Evolutionary conservation across 2,329 filamentous ascomycete genomes (phyloP), one percentile per base, ranked within the genome.

Genomic region (Atkinsonella texensis): DNA sequence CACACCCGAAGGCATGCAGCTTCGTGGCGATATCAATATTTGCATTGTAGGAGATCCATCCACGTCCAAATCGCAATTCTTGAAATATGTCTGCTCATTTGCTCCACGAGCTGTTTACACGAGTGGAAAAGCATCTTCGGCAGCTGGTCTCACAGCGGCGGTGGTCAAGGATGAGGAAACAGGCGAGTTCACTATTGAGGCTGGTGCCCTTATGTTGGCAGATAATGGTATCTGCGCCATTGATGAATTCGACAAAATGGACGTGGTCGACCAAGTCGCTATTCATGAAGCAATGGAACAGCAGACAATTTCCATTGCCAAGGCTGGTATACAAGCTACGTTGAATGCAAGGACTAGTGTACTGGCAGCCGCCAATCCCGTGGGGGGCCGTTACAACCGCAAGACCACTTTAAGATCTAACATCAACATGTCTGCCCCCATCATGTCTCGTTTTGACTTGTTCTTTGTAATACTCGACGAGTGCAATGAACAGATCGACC

Each of bases 241-340:
- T 65, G 93, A 98, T 65, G 93, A 98, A 66, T 98, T 98, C 61
- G 93, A 98, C 80, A 98, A 98, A 74, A 98, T 98, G 93, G 93
- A 98, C 62, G 87, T 98, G 55, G 83, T 74, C 49, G 93, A 98
- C 66, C 93, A 98, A 71, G 93, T 98, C 51, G 93, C 93, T 58
- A 98, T 98, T 63, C 93, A 98, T 78, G 93, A 98, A 81, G 93
- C 93, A 54, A 98, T 98, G 93, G 93, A 98, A 79, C 93, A 98
- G 74, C 93, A 98, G 70, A 98, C 93, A 5, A 98, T 98, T 58
- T 96, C 89, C 9, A 98, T 98, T 62, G 91, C 93, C 54, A 98
- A 98, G 71, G 93, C 93, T 5, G 93, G 93, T 62, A 98, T 98
- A 53, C 93, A 98, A 67, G 94, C 93, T 4, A 98, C 93, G 0